Evolutionary conservation across 805 yeast species (phyloP), one percentile per base, ranked within the genome.

Genomic region (Cyberlindnera petersonii): DNA sequence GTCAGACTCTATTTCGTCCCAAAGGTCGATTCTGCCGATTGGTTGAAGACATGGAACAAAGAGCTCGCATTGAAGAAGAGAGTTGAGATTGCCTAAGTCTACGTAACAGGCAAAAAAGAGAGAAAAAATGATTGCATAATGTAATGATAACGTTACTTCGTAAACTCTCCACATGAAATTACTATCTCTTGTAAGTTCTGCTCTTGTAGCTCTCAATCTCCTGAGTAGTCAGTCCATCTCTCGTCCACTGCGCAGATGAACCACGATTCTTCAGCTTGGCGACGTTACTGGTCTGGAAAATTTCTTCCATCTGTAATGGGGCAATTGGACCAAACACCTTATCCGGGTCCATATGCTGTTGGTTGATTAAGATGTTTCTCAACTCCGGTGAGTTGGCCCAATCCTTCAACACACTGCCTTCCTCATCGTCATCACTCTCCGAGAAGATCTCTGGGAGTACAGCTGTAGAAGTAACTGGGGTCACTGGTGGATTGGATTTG

Each of bases 1-100:
- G 68, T 86, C 42, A 72, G 87, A 48, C 55, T 91, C 9, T 87
- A 81, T 50, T 74, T 86, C 20, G 89, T 89, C 16, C 96, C 96
- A 8, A 86, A 82, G 57, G 64, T 55, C 5, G 82, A 80, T 31
- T 68, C 83, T 3, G 65, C 70, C 16, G 66, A 55, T 6, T 89
- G 96, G 95, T 53, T 86, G 24, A 50, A 66, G 1, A 64, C 60
- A 5, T 84, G 94, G 93, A 72, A 70, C 45, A 82, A 79, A 56
- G 68, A 69, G 18, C 65, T 64, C 17, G 86, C 84, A 6, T 51
- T 84, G 33, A 68, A 71, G 24, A 75, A 67, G 48, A 67, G 79
- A 53, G 27, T 35, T 1, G 37, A 36, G 16, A 19, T 24, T 4
- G 43, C 38, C 13, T 28, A n/a, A n/a, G n/a, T n/a, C n/a, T n/a